A percentile compares a stretch with the other conserved stretches of the same genome.
These are phyloP conservation scores for Leishmania guyanensis DNA, from an alignment of 208 protist genomes.

Conservation along the genomic window DNA sequence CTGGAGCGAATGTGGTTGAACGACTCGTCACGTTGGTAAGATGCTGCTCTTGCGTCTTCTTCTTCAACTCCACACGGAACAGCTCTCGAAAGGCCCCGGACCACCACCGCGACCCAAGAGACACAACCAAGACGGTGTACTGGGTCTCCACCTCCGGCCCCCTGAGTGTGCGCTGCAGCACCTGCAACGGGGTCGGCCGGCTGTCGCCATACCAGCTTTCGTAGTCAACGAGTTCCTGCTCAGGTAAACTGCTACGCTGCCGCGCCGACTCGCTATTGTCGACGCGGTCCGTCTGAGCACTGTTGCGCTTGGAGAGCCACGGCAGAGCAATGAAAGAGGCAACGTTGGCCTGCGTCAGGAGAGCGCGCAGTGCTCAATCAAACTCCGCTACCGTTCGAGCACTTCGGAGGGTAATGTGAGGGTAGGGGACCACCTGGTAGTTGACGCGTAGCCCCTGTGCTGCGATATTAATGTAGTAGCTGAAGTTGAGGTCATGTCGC, in stretches of 20 bases:
- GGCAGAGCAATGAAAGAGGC: constrained; percentile 22
- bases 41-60: not conserved
- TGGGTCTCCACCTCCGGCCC: constrained; percentile 4
- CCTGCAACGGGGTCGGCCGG: constrained; percentile 8
- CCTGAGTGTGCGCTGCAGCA: constrained; percentile 13
- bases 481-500: not conserved
- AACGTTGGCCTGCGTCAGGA: constrained; percentile 16
- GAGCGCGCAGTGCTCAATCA: constrained; percentile 7
- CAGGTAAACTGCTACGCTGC: not conserved
- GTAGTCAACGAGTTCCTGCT: constrained; percentile 14
- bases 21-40: not conserved
- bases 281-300: not conserved
- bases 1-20: not conserved
- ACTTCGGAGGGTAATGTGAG: constrained; percentile 14
- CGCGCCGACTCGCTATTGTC: not conserved
- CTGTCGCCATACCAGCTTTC: constrained; percentile 16
- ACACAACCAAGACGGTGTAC: not conserved
- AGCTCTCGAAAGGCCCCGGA: constrained; percentile 12
- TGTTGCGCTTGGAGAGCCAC: not conserved
- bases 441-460: constrained; percentile 3
- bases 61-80: constrained; percentile 19
- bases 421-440: constrained; percentile 23
- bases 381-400: constrained; percentile 9
- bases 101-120: constrained; percentile 17
- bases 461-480: not conserved